These are phyloP conservation scores for Leccinum obscurum DNA, from an alignment of 768 basidiomycete species.

Conservation along the genomic window DNA sequence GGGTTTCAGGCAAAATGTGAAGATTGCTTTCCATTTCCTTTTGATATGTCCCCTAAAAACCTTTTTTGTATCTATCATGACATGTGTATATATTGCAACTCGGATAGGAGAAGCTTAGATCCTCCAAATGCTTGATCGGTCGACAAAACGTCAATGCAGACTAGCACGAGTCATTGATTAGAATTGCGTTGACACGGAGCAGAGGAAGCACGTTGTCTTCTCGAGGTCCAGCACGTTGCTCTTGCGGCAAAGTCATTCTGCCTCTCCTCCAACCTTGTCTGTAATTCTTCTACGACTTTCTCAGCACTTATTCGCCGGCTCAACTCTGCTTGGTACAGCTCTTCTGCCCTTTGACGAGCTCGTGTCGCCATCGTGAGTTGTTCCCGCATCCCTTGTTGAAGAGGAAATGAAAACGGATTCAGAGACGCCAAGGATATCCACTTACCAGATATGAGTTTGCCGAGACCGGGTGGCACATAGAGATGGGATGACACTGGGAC, in stretches of 20 bases:
- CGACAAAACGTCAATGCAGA: not conserved
- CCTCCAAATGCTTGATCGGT: not conserved
- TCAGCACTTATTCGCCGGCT: slow-evolving; percentile 34
- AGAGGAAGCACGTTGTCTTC: not conserved
- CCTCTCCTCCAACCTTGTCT: slow-evolving; percentile 6
- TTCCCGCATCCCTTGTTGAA: slow-evolving; percentile 33
- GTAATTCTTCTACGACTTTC: slow-evolving; percentile 20
- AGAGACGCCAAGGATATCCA: not conserved
- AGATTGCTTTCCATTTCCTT: slow-evolving; percentile 17
- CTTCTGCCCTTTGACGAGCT: slow-evolving; percentile 37
- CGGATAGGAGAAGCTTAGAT: not conserved
- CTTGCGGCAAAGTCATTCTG: not conserved
- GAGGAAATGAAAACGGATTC: slow-evolving; percentile 5
- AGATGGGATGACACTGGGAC: slow-evolving; percentile 27
- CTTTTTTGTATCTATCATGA: slow-evolving; percentile 27
- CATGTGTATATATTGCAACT: slow-evolving; percentile 1
- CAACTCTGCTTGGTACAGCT: slow-evolving; percentile 32
- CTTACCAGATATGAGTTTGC: slow-evolving; percentile 38
- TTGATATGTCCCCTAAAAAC: slow-evolving; percentile 20
- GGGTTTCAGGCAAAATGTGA: slow-evolving; percentile 13
- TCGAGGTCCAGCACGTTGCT: not conserved
- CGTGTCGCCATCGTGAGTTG: slow-evolving; percentile 31
- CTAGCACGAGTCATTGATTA: not conserved
- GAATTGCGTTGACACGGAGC: not conserved
- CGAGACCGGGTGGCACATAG: slow-evolving; percentile 38